Percentiles rank a stretch among this genome's conserved stretches.
Conservation (phyloP, 2,329 filamentous ascomycete species). For the Verticillium nonalfalfae region DNA sequence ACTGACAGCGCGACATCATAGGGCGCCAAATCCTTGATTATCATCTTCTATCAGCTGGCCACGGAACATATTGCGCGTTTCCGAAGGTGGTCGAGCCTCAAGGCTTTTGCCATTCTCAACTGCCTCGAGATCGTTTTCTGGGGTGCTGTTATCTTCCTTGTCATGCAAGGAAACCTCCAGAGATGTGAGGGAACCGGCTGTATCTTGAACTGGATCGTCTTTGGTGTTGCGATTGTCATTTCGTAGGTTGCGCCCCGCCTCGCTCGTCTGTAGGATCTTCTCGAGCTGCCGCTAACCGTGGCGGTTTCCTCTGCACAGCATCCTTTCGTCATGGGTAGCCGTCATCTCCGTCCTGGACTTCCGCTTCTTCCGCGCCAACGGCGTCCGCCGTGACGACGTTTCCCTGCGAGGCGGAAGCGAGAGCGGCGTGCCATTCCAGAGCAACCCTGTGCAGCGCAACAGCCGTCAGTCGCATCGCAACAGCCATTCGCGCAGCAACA, state of each 20-base stretch:
- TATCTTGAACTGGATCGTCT: slow-evolving; percentile 4
- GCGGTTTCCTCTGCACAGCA: not conserved
- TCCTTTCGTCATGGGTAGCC: not conserved
- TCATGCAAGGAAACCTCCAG: slow-evolving; percentile 4
- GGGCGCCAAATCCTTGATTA: not conserved
- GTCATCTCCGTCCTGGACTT: not conserved
- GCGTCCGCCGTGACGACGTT: not conserved
- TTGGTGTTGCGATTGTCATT: slow-evolving; percentile 4
- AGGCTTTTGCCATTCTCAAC: slow-evolving; percentile 16
- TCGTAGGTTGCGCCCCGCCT: not conserved
- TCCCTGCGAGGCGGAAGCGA: not conserved
- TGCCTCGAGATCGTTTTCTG: slow-evolving; percentile 18
- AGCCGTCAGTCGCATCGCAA: not conserved
- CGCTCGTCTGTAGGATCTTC: too few species aligned
- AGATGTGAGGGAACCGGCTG: slow-evolving; percentile 1
- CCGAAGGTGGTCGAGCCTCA: slow-evolving; percentile 12
- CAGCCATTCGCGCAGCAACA: too few species aligned
- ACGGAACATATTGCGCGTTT: slow-evolving; percentile 22
- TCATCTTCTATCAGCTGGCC: slow-evolving; percentile 28
- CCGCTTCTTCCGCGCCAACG: not conserved
- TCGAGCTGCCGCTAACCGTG: not conserved
- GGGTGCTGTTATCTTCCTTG: slow-evolving; percentile 15
- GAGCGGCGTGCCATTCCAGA: not conserved
- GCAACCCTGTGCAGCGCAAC: not conserved
- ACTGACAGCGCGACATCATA: not conserved